Base-by-base conservation (phyloP, 192 early-diverging fungal species). In the Coemansia sp. region DNA sequence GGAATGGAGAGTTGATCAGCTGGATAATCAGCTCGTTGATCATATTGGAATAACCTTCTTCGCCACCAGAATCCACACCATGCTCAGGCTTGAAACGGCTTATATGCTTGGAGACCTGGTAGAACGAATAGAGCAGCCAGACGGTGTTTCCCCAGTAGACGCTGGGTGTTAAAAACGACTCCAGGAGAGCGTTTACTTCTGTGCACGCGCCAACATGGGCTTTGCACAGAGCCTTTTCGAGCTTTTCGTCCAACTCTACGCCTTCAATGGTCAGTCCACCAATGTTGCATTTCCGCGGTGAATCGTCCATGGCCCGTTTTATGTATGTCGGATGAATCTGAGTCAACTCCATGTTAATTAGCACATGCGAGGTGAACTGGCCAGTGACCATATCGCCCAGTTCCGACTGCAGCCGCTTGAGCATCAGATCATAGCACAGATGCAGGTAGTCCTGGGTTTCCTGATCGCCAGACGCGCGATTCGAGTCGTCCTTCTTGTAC, bases 331-430 rank as follows among this genome's bases (percentile, higher is more conserved):
- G 3, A 0, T 22, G 2, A 2, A 56, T 56, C 0, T 8, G 6
- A 5, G 20, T 8, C 28, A 75, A 34, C 18, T 56, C 59, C 36
- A 75, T 20, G 56, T 70, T 75, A 5, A 70, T 22, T 38, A 70
- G 39, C 12, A 75, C 51, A 39, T 55, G 45, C 1, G 43, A 28
- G 14, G 69, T 52, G 38, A 45, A 45, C 34, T 33, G 60, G 8
- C 48, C 22, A 2, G 41, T 38, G 43, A 71, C 17, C 65, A 67
- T 33, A 11, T 61, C 41, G 32, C 74, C 74, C 68, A 76, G 28
- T 2, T 3, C 4, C 51, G 68, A 71, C 61, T 71, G 65, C 51
- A 76, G 20, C 8, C 35, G 54, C 35, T 76, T 62, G 2, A 67
- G 51, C 64, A 67, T 9, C 2, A 71, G 51, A 32, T 63, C 61